These are phyloP conservation scores for Rhizophora mangle DNA, from an alignment of 345 rosid genomes.

Conservation along the genomic window DNA sequence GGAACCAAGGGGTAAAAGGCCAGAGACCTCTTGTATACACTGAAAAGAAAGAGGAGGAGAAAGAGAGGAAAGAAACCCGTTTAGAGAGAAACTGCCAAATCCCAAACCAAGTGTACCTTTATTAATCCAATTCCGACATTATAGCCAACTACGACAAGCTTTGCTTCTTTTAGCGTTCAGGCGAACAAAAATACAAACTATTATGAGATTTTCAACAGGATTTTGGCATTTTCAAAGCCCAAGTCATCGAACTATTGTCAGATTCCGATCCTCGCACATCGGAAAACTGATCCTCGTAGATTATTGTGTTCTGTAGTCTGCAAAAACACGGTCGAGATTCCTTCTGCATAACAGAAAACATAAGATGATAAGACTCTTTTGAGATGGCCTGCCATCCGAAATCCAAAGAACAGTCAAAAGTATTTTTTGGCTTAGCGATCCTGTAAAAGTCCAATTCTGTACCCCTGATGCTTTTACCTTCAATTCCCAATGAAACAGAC, in stretches of 20 bases:
- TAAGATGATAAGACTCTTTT: not conserved
- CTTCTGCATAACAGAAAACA: constrained; percentile 21
- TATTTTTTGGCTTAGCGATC: not conserved
- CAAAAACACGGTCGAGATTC: not conserved
- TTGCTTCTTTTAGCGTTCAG: constrained; percentile 17
- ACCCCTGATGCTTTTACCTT: no score
- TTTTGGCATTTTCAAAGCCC: constrained; percentile 31
- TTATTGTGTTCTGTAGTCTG: not conserved
- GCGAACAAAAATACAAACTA: constrained; percentile 5
- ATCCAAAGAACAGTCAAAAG: not conserved
- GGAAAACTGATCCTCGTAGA: constrained; percentile 20
- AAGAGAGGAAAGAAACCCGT: no score
- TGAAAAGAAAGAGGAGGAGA: no score
- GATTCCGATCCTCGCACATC: not conserved
- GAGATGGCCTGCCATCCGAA: constrained; percentile 6
- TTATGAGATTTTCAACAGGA: constrained; percentile 22
- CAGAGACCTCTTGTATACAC: not conserved
- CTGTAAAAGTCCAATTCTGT: not conserved
- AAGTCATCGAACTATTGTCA: constrained; percentile 17
- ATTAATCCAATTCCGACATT: constrained; percentile 9
- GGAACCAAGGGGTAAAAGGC: not conserved
- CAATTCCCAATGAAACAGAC: constrained; percentile 10
- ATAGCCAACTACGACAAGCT: constrained; percentile 6
- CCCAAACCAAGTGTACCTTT: not conserved
- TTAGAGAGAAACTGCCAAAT: no score